Conservation (phyloP, 176 grass and related monocot species). For the Alloteropsis semialata region DNA sequence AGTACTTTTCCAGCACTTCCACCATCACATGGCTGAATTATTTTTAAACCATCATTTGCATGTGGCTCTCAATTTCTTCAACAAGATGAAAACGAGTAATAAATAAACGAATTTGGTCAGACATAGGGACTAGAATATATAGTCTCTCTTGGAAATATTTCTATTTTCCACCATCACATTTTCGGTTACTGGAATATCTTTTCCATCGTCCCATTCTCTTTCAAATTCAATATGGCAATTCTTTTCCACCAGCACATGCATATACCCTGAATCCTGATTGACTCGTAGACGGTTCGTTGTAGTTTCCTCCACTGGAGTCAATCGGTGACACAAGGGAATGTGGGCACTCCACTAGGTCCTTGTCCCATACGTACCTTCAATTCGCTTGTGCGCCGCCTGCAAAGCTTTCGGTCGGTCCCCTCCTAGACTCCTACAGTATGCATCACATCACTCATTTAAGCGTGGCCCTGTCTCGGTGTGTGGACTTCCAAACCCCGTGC, state of each 20-base stretch:
- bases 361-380: background rate
- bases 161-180: background rate
- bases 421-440: background rate
- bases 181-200: background rate
- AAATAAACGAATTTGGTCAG: too few species aligned
- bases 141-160: background rate
- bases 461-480: background rate
- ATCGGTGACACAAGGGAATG: background rate
- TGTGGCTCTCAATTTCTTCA: too few species aligned
- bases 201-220: background rate
- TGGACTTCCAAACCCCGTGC: background rate
- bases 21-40: too few species aligned
- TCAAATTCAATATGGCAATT: background rate
- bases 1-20: too few species aligned
- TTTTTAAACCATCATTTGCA: too few species aligned
- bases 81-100: too few species aligned
- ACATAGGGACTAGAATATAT: too few species aligned
- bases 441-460: slow-evolving; percentile 2
- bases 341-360: background rate
- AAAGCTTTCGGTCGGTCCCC: background rate
- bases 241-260: background rate
- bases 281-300: background rate
- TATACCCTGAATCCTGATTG: background rate
- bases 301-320: background rate
- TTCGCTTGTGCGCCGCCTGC: background rate